phyloP scores from a whole-genome alignment of 1,284 basidiomycete genomes.

The Puccinia coronata region DNA sequence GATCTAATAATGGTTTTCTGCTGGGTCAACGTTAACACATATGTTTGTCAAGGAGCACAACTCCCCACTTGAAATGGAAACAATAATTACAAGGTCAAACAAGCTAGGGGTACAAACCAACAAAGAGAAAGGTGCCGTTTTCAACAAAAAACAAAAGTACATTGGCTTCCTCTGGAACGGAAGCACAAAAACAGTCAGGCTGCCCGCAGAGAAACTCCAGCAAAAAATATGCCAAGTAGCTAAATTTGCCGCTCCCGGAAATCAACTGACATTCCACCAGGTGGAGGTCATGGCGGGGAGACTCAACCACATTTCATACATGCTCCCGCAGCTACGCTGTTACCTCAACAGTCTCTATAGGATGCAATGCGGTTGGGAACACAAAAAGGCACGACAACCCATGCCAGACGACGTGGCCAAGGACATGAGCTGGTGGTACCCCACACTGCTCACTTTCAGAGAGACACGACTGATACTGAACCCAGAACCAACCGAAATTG shows the following conservation, averaged over 20 bases:
- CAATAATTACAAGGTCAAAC: not conserved
- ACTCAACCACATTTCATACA: not conserved
- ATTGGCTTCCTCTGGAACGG: slow-evolving; percentile 18
- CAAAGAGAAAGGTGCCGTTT: not conserved
- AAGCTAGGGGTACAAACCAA: not conserved
- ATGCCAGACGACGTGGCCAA: no score
- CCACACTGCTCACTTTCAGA: not conserved
- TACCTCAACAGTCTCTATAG: not conserved
- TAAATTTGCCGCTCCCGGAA: not conserved
- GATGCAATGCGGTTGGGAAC: not conserved
- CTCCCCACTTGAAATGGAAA: not conserved
- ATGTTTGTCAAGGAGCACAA: not conserved
- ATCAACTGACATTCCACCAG: not conserved
- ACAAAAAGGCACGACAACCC: no score
- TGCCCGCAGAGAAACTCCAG: not conserved
- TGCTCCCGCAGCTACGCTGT: slow-evolving; percentile 4
- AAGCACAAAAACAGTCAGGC: not conserved
- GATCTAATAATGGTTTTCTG: not conserved
- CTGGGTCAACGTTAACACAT: slow-evolving; percentile 20
- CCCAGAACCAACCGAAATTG: not conserved
- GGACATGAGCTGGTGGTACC: not conserved
- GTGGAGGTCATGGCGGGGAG: not conserved
- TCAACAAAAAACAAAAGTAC: not conserved
- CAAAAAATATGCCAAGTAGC: not conserved
- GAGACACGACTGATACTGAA: not conserved